Conservation (phyloP, 140 eudicot species). For the Stevia rebaudiana region DNA sequence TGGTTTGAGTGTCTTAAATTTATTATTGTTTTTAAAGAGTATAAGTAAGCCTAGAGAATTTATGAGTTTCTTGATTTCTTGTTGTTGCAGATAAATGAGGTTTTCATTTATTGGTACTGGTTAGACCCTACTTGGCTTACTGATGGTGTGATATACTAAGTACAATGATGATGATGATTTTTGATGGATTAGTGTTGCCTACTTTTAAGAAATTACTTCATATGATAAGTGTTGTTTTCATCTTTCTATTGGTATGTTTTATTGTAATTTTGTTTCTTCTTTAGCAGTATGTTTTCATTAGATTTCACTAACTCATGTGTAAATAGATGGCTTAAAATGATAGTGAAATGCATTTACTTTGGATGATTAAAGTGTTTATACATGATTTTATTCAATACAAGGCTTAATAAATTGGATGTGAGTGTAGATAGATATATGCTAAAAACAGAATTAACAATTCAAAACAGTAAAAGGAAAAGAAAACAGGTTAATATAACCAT, state of each 20-base stretch:
- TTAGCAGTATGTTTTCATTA: not conserved
- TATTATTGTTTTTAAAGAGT: not conserved
- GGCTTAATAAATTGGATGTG: too few species aligned
- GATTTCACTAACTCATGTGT: not conserved
- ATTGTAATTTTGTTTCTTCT: not conserved
- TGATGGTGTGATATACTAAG: too few species aligned
- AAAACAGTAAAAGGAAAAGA: too few species aligned
- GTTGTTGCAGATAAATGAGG: conserved; percentile 34
- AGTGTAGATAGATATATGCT: not conserved
- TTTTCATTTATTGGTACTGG: not conserved
- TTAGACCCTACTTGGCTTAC: too few species aligned
- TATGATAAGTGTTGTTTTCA: conserved; percentile 4
- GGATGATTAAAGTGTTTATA: too few species aligned
- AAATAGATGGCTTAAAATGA: not conserved
- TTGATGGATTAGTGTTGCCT: not conserved
- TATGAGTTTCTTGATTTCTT: conserved; percentile 5
- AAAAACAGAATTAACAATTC: too few species aligned
- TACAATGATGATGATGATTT: not conserved
- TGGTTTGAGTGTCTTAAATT: not conserved
- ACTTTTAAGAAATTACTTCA: not conserved
- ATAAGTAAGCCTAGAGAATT: not conserved
- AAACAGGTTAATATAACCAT: too few species aligned
- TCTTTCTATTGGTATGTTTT: not conserved
- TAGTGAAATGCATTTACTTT: not conserved
- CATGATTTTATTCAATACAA: too few species aligned